Evolutionary conservation across 2,329 filamentous ascomycete species (phyloP).

Genomic region (Cercospora zeae-maydis): DNA sequence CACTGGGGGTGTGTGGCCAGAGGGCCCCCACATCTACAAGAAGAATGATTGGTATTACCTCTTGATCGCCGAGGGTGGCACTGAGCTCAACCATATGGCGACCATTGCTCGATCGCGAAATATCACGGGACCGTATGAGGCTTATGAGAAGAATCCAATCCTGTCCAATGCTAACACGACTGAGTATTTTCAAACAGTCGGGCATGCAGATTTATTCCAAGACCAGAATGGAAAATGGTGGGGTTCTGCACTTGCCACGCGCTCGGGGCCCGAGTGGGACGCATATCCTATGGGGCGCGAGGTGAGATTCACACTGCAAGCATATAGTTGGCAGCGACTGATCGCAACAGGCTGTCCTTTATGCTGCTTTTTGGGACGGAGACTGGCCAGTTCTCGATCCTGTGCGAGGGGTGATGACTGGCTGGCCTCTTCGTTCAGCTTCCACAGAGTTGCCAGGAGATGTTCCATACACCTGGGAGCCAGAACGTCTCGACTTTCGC

Average conservation of each 20-base stretch:
- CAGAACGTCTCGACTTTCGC: conserved; percentile 49
- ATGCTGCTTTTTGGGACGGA: conserved; percentile 49
- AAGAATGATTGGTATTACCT: conserved; percentile 40
- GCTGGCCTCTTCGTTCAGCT: conserved; percentile 40
- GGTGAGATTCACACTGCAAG: neutral
- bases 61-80: conserved; percentile 40
- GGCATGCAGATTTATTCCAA: conserved; percentile 57
- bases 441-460: conserved; percentile 38
- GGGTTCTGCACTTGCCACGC: conserved; percentile 48
- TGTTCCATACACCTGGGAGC: conserved; percentile 44
- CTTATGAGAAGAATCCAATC: conserved; percentile 29
- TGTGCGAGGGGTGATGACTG: conserved; percentile 46
- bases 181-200: conserved; percentile 49
- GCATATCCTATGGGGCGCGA: conserved; percentile 56
- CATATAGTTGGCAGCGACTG: neutral
- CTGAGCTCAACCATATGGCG: conserved; percentile 40
- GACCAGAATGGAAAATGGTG: conserved; percentile 53
- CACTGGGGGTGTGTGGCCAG: conserved; percentile 34
- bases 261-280: conserved; percentile 43
- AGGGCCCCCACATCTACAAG: conserved; percentile 41
- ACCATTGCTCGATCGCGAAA: conserved; percentile 40
- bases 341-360: conserved; percentile 41
- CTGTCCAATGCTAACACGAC: conserved; percentile 28
- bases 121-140: conserved; percentile 35
- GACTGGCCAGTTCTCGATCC: conserved; percentile 40